phyloP scores from a whole-genome alignment of 495 filamentous ascomycete genomes.

The Podospora appendiculata region DNA sequence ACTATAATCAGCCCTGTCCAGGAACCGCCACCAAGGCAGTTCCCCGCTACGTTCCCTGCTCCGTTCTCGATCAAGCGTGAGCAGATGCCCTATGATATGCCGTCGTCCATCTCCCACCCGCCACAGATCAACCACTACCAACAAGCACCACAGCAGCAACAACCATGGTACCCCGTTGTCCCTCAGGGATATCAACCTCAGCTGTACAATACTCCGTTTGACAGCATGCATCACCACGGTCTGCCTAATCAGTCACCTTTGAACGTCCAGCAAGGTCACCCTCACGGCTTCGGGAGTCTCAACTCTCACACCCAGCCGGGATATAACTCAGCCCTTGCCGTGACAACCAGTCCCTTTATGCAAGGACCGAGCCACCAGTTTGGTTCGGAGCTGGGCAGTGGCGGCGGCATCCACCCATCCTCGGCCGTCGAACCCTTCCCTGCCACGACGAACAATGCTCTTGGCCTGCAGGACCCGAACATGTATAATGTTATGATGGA shows the following conservation, averaged over 20 bases:
- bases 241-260: background rate
- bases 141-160: constrained; percentile 1
- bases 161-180: constrained; percentile 1
- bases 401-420: background rate
- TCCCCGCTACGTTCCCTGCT: constrained; percentile 21
- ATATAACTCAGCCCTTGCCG: constrained; percentile 11
- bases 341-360: constrained; percentile 5
- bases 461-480: constrained; percentile 30
- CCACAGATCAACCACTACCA: background rate
- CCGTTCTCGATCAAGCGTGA: constrained; percentile 19
- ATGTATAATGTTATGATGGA: constrained; percentile 9
- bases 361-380: too few relatives aligned
- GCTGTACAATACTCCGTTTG: constrained; percentile 6
- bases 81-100: constrained; percentile 10
- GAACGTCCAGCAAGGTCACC: background rate
- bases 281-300: constrained; percentile 7
- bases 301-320: constrained; percentile 4
- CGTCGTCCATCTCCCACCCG: constrained; percentile 1
- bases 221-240: constrained; percentile 3
- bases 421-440: constrained; percentile 30
- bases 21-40: constrained; percentile 36
- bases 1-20: constrained; percentile 59
- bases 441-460: constrained; percentile 19
- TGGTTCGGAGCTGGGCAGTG: background rate
- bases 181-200: constrained; percentile 1